Evolutionary conservation across 108 stramenopile genomes (phyloP).

Genomic region (Parietichytrium sp.): DNA sequence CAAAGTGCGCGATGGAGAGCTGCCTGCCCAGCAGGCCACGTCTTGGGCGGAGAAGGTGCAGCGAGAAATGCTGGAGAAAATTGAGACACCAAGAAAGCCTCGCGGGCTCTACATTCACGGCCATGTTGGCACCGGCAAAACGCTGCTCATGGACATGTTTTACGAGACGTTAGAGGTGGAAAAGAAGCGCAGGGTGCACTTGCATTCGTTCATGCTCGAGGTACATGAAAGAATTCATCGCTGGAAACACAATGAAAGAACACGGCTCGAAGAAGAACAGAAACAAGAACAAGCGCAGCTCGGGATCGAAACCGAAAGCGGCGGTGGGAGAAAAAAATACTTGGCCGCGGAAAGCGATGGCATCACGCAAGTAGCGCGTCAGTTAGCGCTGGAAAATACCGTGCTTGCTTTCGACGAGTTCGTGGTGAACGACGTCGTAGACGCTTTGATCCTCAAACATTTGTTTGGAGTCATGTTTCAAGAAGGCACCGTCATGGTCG

Average conservation of each 20-base stretch:
- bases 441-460: constrained; percentile 75
- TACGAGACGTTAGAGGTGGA: not conserved
- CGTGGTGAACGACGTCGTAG: constrained; percentile 85
- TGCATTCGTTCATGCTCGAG: constrained; percentile 46
- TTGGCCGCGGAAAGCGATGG: not conserved
- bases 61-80: no score
- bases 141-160: constrained; percentile 86
- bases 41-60: no score
- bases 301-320: not conserved
- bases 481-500: constrained; percentile 65
- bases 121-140: constrained; percentile 80
- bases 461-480: constrained; percentile 70
- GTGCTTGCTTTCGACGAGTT: constrained; percentile 85
- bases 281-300: not conserved
- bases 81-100: constrained; percentile 5
- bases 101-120: constrained; percentile 42
- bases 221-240: constrained; percentile 37
- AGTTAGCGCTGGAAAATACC: constrained; percentile 48
- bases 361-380: not conserved
- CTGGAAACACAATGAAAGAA: constrained; percentile 2
- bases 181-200: constrained; percentile 40
- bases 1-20: no score
- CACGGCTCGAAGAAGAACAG: not conserved
- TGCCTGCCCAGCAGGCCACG: no score
- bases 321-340: not conserved